Evolutionary conservation across 257 asterid species (phyloP).

Genomic region (Scutellaria baicalensis): DNA sequence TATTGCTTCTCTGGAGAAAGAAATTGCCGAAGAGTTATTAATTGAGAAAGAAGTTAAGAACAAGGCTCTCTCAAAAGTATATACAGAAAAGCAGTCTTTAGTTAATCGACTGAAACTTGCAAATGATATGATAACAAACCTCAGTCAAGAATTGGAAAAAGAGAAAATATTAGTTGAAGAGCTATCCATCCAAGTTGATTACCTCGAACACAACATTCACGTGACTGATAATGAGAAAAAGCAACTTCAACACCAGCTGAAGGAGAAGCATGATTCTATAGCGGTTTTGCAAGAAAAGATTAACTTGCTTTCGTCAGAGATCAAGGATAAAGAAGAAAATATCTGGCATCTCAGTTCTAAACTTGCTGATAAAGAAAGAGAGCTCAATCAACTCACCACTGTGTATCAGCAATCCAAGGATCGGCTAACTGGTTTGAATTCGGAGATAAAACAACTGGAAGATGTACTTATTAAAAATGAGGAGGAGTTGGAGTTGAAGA

Average conservation of each 20-base stretch:
- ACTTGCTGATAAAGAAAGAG: constrained; percentile 44
- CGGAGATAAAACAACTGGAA: constrained; percentile 41
- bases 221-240: constrained; percentile 36
- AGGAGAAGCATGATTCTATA: constrained; percentile 43
- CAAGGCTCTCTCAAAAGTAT: constrained; percentile 36
- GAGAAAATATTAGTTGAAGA: constrained; percentile 34
- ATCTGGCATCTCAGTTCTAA: constrained; percentile 22
- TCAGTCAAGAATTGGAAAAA: constrained; percentile 45
- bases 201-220: constrained; percentile 36
- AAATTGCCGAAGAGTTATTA: constrained; percentile 40
- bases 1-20: constrained; percentile 37
- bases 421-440: constrained; percentile 26
- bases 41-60: constrained; percentile 41
- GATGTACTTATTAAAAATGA: constrained; percentile 33
- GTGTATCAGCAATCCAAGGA: constrained; percentile 38
- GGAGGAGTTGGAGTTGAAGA: constrained; percentile 46
- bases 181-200: constrained; percentile 32
- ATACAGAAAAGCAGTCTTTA: constrained; percentile 42
- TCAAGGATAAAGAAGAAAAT: constrained; percentile 46
- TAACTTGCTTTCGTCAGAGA: constrained; percentile 43
- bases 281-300: constrained; percentile 49
- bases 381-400: constrained; percentile 26
- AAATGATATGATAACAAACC: constrained; percentile 19
- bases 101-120: constrained; percentile 39
- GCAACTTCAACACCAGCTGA: constrained; percentile 46